Evolutionary conservation across 2,329 filamentous ascomycete species (phyloP), one percentile per base, ranked within the genome.

Genomic region (Canariomyces notabilis): DNA sequence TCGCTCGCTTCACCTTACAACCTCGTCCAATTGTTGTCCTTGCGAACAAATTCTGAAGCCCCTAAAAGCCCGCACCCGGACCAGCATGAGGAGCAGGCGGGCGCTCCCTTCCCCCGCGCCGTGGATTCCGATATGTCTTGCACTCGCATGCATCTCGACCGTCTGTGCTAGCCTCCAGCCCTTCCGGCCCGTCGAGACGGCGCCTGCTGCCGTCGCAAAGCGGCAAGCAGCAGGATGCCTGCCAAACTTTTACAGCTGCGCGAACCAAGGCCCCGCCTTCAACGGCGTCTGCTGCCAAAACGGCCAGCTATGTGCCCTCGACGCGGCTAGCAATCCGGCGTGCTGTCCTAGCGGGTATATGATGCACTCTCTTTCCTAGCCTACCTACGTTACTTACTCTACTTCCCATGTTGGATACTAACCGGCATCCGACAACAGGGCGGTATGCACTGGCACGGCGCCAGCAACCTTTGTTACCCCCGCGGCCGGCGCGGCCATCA

Each of bases 391-490:
- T 5, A 29, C 7, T 9, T 29, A 11, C 26, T 11, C 22, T 26
- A n/a, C 22, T 26, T 11, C 26, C 4, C 31, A 32, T 12, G 7
- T 21, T 26, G 14, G 38, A 42, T 51, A 44, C 49, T 44, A 12
- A 29, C 35, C n/a, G 3, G 4, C 16, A 15, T 23, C 8, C 49
- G 41, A n/a, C n/a, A n/a, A n/a, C 49, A 78, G 76, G 44, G 73
- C 71, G 23, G 68, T 78, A 16, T 80, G 76, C 56, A 80, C 76
- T n/a, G 76, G 76, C 39, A 70, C 70, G 22, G 75, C 74, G n/a
- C 71, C 73, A 2, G 59, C 61, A 14, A 63, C 51, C 49, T 62
- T 60, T 53, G 47, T 48, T 5, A 40, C 64, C 6, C 60, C 67
- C 8, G 63, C 63, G n/a, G n/a, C n/a, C n/a, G n/a, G n/a, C 11